These are phyloP conservation scores for Xylaria sp. DNA, from an alignment of 2,329 filamentous ascomycete species.

Conservation along the genomic window DNA sequence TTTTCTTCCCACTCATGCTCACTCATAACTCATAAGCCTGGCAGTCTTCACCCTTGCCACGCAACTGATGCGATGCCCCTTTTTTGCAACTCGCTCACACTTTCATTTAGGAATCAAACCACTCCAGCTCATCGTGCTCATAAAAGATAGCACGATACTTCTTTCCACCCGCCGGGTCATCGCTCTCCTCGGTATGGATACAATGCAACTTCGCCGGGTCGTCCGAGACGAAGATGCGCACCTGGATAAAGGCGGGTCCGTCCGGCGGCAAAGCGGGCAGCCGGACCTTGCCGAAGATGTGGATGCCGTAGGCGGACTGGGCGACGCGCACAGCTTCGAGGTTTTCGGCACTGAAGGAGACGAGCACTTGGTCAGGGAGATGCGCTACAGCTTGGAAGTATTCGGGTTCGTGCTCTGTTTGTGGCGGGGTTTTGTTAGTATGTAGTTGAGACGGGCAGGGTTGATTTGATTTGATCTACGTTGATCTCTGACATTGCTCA, in stretches of 20 bases:
- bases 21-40: not conserved
- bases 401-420: conserved; percentile 46
- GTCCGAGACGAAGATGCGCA: conserved; percentile 42
- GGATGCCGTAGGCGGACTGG: conserved; percentile 42
- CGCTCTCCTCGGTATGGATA: conserved; percentile 44
- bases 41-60: not conserved
- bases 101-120: conserved; percentile 45
- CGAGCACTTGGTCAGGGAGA: conserved; percentile 37
- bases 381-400: conserved; percentile 47
- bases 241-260: conserved; percentile 41
- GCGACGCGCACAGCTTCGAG: conserved; percentile 42
- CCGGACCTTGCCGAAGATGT: conserved; percentile 46
- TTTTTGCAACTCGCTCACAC: conserved; percentile 38
- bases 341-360: conserved; percentile 36
- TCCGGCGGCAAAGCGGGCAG: conserved; percentile 38
- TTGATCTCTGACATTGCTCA: no score
- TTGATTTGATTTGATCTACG: no score
- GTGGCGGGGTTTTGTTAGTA: conserved; percentile 1
- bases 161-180: conserved; percentile 39
- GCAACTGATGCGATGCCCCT: not conserved
- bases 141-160: conserved; percentile 43
- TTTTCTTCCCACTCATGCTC: not conserved
- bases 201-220: conserved; percentile 40
- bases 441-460: no score
- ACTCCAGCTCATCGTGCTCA: conserved; percentile 44